Conservation (phyloP, 306 rosid genomes). For the Prunus persica region Prunus_persica_NCBIv2 NC_034014.1:29400001-29400500, state of each 20-base stretch:
- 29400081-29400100: slow-evolving; percentile 75
- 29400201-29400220: background rate
- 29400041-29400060: slow-evolving; percentile 11
- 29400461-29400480: slow-evolving; percentile 87
- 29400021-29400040: slow-evolving; percentile 14
- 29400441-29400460: slow-evolving; percentile 89
- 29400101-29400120: slow-evolving; percentile 90
- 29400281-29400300: slow-evolving; percentile 68
- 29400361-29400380: slow-evolving; percentile 19
- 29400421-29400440: slow-evolving; percentile 94
- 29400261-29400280: slow-evolving; percentile 66
- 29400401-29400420: background rate
- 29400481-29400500: slow-evolving; percentile 99
- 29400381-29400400: slow-evolving; percentile 7
- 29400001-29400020: slow-evolving; percentile 24
- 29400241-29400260: slow-evolving; percentile 90
- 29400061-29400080: background rate
- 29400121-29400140: slow-evolving; percentile 81
- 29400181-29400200: background rate
- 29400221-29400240: slow-evolving; percentile 9
- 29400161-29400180: slow-evolving; percentile 10
- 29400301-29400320: slow-evolving; percentile 97
- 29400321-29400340: slow-evolving; percentile 85
- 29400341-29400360: slow-evolving; percentile 22
- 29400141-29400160: slow-evolving; percentile 13